These are phyloP conservation scores for Brettanomyces anomalus DNA, from an alignment of 805 yeast genomes.

Conservation along the genomic window DNA sequence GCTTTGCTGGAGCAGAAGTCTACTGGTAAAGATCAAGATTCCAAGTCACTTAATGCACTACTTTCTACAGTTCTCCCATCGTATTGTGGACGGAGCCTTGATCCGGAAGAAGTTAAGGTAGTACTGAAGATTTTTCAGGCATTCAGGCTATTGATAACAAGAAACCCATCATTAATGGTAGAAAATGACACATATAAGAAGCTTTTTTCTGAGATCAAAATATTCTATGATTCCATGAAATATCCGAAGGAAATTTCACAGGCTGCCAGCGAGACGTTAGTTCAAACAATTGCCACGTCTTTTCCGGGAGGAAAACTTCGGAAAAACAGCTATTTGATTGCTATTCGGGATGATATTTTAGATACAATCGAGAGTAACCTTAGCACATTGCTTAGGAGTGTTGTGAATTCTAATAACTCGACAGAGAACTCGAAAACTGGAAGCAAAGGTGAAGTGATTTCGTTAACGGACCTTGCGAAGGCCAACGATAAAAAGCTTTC, in stretches of 20 bases:
- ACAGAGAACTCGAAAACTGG: not conserved
- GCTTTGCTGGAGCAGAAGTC: conserved; percentile 19
- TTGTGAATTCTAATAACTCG: conserved; percentile 15
- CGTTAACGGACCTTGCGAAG: conserved; percentile 10
- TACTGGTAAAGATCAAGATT: conserved; percentile 18
- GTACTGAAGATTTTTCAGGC: conserved; percentile 23
- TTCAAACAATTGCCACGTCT: conserved; percentile 14
- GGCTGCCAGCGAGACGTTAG: conserved; percentile 14
- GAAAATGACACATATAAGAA: conserved; percentile 14
- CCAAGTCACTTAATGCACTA: conserved; percentile 22
- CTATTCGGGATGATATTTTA: conserved; percentile 14
- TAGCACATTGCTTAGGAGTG: conserved; percentile 15
- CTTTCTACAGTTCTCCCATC: conserved; percentile 21
- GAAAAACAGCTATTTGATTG: conserved; percentile 15
- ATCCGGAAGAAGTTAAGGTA: conserved; percentile 11
- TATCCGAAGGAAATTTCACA: conserved; percentile 15
- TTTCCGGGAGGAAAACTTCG: conserved; percentile 15
- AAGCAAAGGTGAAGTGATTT: conserved; percentile 7
- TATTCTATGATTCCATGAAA: conserved; percentile 19
- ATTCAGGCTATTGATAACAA: conserved; percentile 13
- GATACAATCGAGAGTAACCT: conserved; percentile 16
- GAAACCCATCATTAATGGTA: conserved; percentile 18
- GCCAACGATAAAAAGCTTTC: conserved; percentile 16
- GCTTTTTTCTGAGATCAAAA: conserved; percentile 13
- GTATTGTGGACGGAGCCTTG: conserved; percentile 10